Evolutionary conservation across 352 stramenopile genomes (phyloP).

Genomic region (Phytophthora cryptogea): DNA sequence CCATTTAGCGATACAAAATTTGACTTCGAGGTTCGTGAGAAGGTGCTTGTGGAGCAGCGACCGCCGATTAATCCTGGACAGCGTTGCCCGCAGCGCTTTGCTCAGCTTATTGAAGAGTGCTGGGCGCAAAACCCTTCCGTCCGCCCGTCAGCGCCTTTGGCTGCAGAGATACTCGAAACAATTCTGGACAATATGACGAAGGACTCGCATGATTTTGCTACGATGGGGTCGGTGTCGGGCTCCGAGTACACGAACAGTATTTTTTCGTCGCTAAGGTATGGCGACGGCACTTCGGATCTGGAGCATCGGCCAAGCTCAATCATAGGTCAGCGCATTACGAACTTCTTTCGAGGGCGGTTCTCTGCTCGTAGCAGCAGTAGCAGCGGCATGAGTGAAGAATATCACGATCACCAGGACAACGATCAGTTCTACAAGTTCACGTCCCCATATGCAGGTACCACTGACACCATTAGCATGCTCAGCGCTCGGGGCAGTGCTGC

Average conservation of each 20-base stretch:
- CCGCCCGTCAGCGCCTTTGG: conserved; percentile 52
- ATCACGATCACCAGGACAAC: conserved; percentile 36
- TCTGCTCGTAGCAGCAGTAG: conserved; percentile 49
- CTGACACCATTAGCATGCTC: conserved; percentile 33
- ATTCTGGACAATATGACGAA: conserved; percentile 63
- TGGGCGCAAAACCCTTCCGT: conserved; percentile 53
- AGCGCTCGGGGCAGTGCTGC: conserved; percentile 36
- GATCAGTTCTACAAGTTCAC: conserved; percentile 55
- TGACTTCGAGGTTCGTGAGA: conserved; percentile 72
- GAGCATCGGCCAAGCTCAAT: conserved; percentile 52
- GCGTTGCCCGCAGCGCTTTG: conserved; percentile 56
- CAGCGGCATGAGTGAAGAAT: conserved; percentile 44
- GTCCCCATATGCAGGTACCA: conserved; percentile 38
- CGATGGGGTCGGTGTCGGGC: conserved; percentile 33
- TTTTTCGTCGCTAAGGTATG: conserved; percentile 55
- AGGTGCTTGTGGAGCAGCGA: conserved; percentile 56
- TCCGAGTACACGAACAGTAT: conserved; percentile 65
- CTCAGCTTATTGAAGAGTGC: conserved; percentile 63
- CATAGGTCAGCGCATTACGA: conserved; percentile 61
- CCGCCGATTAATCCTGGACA: conserved; percentile 52
- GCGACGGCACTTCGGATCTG: conserved; percentile 33
- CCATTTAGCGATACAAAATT: conserved; percentile 69
- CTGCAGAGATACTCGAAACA: conserved; percentile 50
- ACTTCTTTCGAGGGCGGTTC: conserved; percentile 62
- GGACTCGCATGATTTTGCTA: conserved; percentile 36